Evolutionary conservation across 2,329 filamentous ascomycete genomes (phyloP).

Genomic region (Penicillium glabrum): DNA sequence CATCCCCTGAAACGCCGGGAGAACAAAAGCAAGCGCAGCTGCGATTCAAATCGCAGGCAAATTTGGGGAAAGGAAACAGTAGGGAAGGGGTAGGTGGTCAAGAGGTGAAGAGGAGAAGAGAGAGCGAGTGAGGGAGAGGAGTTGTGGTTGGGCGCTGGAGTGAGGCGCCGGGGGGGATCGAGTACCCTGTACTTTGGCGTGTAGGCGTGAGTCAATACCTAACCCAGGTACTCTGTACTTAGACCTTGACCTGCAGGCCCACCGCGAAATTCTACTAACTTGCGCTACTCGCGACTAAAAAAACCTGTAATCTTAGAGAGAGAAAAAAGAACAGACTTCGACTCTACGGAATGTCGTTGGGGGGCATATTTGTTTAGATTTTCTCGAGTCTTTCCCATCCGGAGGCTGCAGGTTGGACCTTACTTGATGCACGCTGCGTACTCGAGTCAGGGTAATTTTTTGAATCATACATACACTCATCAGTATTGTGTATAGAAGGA

Average conservation of each 20-base stretch:
- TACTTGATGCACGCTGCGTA: conserved; percentile 19
- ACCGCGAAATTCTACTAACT: conserved; percentile 1
- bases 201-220: not conserved
- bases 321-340: not conserved
- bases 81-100: conserved; percentile 7
- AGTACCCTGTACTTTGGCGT: conserved; percentile 14
- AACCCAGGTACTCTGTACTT: conserved; percentile 14
- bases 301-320: not conserved
- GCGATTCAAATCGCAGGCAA: conserved; percentile 14
- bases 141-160: conserved; percentile 10
- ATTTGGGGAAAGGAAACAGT: conserved; percentile 10
- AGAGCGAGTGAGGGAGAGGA: conserved; percentile 7
- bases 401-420: conserved; percentile 17
- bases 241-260: not conserved
- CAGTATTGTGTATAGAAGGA: not conserved
- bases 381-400: conserved; percentile 17
- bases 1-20: conserved; percentile 19
- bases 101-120: conserved; percentile 12
- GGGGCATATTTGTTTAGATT: conserved; percentile 20
- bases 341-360: conserved; percentile 3
- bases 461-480: not conserved
- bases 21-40: conserved; percentile 18
- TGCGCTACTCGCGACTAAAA: conserved; percentile 17
- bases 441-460: not conserved
- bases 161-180: conserved; percentile 6